A percentile compares a stretch with the other conserved stretches of the same genome.
phyloP scores from a whole-genome alignment of 1,284 basidiomycete species.

The Trametes sp. region DNA sequence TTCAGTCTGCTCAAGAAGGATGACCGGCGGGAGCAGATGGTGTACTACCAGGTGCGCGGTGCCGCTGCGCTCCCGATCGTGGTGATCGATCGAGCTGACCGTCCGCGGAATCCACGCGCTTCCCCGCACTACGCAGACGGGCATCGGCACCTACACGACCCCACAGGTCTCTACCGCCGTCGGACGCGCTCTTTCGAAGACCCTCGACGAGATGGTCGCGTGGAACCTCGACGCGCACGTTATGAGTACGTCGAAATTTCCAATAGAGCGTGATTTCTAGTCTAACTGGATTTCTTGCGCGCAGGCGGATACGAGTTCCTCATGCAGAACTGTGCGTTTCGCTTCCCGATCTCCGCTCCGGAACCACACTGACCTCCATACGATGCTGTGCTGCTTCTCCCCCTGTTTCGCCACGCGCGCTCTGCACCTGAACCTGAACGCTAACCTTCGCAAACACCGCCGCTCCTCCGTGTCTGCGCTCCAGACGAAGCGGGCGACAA shows the following conservation, averaged over 20 bases:
- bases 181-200: conserved; percentile 48
- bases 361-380: neutral
- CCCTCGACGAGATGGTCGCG: conserved; percentile 57
- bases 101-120: conserved; percentile 2
- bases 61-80: conserved; percentile 1
- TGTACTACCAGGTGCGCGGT: conserved; percentile 65
- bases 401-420: neutral
- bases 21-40: conserved; percentile 57
- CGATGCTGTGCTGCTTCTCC: conserved; percentile 9
- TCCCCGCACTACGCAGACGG: conserved; percentile 44
- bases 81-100: conserved; percentile 23
- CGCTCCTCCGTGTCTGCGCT: neutral
- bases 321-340: conserved; percentile 63
- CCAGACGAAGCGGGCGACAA: conserved; percentile 55
- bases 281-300: neutral
- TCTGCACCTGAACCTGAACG: too few relatives aligned
- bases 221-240: conserved; percentile 63
- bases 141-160: conserved; percentile 64
- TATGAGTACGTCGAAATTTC: conserved; percentile 49
- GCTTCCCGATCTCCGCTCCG: neutral
- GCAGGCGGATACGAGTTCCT: conserved; percentile 68
- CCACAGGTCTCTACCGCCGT: conserved; percentile 53
- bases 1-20: conserved; percentile 63
- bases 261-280: neutral
- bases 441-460: neutral